Evolutionary conservation across 371 early-diverging fungal genomes (phyloP).

Genomic region (Amoeboaphelidium protococcarum): DNA sequence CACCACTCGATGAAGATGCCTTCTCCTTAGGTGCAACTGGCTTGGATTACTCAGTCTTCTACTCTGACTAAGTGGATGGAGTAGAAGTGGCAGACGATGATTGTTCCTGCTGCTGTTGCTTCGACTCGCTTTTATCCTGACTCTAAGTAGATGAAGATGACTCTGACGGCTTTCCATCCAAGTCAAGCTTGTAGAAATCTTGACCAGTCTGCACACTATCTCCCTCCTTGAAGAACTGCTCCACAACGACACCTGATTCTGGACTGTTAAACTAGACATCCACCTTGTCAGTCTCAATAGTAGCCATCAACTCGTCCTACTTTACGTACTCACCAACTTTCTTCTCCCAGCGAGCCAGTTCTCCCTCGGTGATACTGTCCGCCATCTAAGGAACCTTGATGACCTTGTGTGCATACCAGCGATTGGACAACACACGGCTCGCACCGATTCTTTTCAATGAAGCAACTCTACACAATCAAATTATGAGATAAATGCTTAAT

Average conservation of each 20-base stretch:
- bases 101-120: conserved; percentile 8
- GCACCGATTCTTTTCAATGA: too few relatives aligned
- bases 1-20: conserved; percentile 8
- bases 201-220: conserved; percentile 75
- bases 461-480: too few relatives aligned
- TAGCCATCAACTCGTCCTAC: conserved; percentile 79
- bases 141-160: conserved; percentile 19
- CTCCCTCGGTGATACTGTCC: conserved; percentile 92
- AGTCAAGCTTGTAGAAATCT: conserved; percentile 69
- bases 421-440: too few relatives aligned
- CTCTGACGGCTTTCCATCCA: conserved; percentile 33
- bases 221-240: conserved; percentile 59
- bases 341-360: conserved; percentile 79
- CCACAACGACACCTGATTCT: conserved; percentile 56
- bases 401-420: conserved; percentile 27
- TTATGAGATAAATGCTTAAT: too few relatives aligned
- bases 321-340: conserved; percentile 79
- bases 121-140: conserved; percentile 4
- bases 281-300: conserved; percentile 94
- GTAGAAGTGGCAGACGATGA: conserved; percentile 8
- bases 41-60: conserved; percentile 15
- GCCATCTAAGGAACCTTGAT: conserved; percentile 86
- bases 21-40: conserved; percentile 16
- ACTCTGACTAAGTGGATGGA: conserved; percentile 16
- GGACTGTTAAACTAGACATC: conserved; percentile 88